These are phyloP conservation scores for Agrocybe pediades DNA, from an alignment of 768 basidiomycete species.

Conservation along the genomic window DNA sequence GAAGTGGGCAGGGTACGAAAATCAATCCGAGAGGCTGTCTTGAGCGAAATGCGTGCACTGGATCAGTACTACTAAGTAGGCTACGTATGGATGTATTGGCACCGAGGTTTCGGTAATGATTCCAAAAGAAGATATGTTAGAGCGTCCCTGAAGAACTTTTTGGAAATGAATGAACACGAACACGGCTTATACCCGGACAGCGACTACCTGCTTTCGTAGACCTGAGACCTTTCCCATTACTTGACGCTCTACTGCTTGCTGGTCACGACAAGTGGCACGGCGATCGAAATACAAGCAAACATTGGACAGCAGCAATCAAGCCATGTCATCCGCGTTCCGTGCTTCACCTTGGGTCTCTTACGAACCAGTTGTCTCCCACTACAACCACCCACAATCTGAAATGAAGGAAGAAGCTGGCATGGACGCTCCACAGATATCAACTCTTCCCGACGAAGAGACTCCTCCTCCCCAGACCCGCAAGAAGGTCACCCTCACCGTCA, in stretches of 20 bases:
- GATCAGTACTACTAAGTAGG: background rate
- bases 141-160: background rate
- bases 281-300: conserved; percentile 41
- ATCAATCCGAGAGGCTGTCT: conserved; percentile 36
- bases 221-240: background rate
- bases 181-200: too few relatives aligned
- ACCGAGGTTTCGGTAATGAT: background rate
- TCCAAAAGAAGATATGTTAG: background rate
- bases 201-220: too few relatives aligned
- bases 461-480: conserved; percentile 51
- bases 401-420: conserved; percentile 58
- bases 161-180: too few relatives aligned
- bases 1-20: conserved; percentile 72
- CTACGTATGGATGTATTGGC: background rate
- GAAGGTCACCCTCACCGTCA: conserved; percentile 18
- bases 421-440: conserved; percentile 85
- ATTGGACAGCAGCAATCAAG: conserved; percentile 20
- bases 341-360: conserved; percentile 66
- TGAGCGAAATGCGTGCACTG: too few relatives aligned
- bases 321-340: conserved; percentile 51
- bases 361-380: conserved; percentile 37
- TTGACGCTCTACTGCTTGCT: conserved; percentile 1
- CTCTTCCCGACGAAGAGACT: conserved; percentile 70
- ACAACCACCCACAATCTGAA: conserved; percentile 25
- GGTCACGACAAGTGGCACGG: conserved; percentile 10